Conservation (phyloP, 148 eudicot species). For the Agrostemma githago region DNA sequence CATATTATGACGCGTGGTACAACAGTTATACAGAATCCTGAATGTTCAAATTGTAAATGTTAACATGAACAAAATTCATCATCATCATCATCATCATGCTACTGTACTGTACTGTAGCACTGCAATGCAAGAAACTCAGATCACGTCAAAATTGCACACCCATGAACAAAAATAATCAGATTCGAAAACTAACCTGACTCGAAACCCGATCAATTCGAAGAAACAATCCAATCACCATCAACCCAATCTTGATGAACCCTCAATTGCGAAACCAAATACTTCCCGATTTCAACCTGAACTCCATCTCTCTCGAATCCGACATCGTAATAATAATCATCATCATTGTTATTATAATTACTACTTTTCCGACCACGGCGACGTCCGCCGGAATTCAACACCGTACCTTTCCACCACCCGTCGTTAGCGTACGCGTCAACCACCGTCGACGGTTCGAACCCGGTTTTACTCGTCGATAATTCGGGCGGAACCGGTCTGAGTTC, state of each 20-base stretch:
- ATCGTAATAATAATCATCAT: too few species aligned
- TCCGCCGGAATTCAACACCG: neutral
- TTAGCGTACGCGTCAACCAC: constrained; percentile 7
- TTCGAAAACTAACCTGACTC: too few species aligned
- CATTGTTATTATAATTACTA: neutral
- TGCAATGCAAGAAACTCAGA: too few species aligned
- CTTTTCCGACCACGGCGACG: neutral
- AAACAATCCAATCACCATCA: neutral
- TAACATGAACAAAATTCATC: too few species aligned
- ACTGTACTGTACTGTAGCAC: too few species aligned
- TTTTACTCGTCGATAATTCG: neutral
- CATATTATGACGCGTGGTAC: too few species aligned
- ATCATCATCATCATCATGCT: too few species aligned
- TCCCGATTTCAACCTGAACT: constrained; percentile 9
- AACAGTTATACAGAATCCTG: too few species aligned
- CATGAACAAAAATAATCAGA: too few species aligned
- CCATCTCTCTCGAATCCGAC: constrained; percentile 1
- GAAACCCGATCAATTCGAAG: neutral
- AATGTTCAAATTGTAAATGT: too few species aligned
- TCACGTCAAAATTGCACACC: too few species aligned
- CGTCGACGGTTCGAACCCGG: neutral
- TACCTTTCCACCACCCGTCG: constrained; percentile 18
- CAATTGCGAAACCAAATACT: neutral
- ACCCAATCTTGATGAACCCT: constrained; percentile 19
- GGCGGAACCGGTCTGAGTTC: constrained; percentile 23